Evolutionary conservation across 495 filamentous ascomycete species (phyloP).

Genomic region (Talaromyces thailandensis): DNA sequence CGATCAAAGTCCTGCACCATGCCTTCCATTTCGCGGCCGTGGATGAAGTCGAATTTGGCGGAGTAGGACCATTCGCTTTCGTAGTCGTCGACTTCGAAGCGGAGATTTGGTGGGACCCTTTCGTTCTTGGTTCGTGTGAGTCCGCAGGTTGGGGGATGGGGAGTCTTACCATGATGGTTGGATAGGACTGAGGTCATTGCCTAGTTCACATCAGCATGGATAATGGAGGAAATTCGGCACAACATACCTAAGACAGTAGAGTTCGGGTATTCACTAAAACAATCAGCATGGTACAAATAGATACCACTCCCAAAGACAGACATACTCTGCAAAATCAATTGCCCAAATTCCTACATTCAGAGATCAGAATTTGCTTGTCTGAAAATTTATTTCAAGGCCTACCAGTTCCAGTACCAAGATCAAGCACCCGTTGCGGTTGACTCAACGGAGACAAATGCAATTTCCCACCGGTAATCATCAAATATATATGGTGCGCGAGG

Average conservation of each 20-base stretch:
- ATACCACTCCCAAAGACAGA: neutral
- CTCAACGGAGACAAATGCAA: slow-evolving; percentile 52
- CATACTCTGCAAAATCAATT: slow-evolving; percentile 40
- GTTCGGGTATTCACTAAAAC: slow-evolving; percentile 33
- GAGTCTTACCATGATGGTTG: slow-evolving; percentile 34
- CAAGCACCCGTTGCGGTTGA: slow-evolving; percentile 51
- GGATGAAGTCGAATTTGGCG: slow-evolving; percentile 18
- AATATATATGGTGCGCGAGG: slow-evolving; percentile 40
- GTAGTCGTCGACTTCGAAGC: slow-evolving; percentile 20
- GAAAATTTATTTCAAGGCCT: neutral
- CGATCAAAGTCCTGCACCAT: slow-evolving; percentile 19
- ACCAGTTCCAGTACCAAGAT: slow-evolving; percentile 57
- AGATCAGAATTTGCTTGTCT: neutral
- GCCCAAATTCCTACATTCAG: slow-evolving; percentile 55
- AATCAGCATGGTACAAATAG: neutral
- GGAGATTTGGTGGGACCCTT: slow-evolving; percentile 19
- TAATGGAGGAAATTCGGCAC: neutral
- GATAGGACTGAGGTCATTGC: slow-evolving; percentile 40
- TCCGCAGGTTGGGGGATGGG: slow-evolving; percentile 25
- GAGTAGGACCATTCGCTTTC: slow-evolving; percentile 16
- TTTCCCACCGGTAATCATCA: slow-evolving; percentile 44
- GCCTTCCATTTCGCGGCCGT: slow-evolving; percentile 24
- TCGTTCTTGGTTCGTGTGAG: neutral
- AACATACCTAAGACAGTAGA: slow-evolving; percentile 53
- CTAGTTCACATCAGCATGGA: neutral